phyloP scores from a whole-genome alignment of 805 yeast genomes.

The Cyberlindnera suaveolens region DNA sequence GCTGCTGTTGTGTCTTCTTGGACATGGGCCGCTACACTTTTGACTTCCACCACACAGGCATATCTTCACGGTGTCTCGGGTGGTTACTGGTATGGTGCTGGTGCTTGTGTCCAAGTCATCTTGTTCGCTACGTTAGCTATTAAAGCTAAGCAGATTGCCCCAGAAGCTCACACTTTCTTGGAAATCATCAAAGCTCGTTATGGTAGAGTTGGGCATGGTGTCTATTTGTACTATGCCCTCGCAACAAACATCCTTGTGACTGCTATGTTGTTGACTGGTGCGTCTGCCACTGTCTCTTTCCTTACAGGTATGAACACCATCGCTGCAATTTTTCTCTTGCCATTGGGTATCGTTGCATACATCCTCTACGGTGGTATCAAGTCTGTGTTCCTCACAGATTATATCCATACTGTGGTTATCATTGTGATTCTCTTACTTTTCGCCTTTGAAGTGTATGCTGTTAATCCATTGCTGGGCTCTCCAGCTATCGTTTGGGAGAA shows the following conservation, averaged over 20 bases:
- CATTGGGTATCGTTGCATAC: conserved; percentile 71
- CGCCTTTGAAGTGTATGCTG: conserved; percentile 73
- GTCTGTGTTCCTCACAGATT: conserved; percentile 78
- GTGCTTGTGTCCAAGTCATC: conserved; percentile 85
- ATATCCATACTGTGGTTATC: conserved; percentile 74
- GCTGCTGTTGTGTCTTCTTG: conserved; percentile 91
- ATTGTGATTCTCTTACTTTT: conserved; percentile 74
- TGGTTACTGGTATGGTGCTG: conserved; percentile 81
- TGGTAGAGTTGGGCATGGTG: conserved; percentile 67
- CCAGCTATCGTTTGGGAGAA: conserved; percentile 77
- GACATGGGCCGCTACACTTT: conserved; percentile 87
- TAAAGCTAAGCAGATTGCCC: conserved; percentile 83
- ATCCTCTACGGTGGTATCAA: conserved; percentile 78
- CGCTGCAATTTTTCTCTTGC: conserved; percentile 79
- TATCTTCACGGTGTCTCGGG: conserved; percentile 62
- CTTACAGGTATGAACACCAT: conserved; percentile 79
- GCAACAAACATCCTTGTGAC: conserved; percentile 88
- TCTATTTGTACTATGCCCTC: conserved; percentile 71
- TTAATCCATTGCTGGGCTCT: conserved; percentile 66
- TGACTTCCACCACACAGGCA: conserved; percentile 73
- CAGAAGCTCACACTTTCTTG: conserved; percentile 85
- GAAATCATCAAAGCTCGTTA: conserved; percentile 80
- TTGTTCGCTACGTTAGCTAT: conserved; percentile 84
- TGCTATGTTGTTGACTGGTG: conserved; percentile 88
- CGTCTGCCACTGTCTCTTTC: conserved; percentile 74